Base-by-base conservation (phyloP, 139 green algal species). In the Micractinium sp. region DNA sequence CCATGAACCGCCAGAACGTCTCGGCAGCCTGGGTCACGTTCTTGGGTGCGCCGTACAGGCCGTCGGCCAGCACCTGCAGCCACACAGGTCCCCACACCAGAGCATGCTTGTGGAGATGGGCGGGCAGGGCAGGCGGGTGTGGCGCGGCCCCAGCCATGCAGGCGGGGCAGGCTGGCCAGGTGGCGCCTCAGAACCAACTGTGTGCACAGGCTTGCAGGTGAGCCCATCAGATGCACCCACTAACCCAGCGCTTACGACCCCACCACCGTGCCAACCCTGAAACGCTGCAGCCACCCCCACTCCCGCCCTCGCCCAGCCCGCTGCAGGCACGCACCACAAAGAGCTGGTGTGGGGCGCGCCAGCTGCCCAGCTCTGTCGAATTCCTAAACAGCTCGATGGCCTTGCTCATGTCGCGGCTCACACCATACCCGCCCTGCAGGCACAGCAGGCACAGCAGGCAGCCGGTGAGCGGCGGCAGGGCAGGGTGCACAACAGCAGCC, bases 271-370 rank as follows among this genome's bases (percentile, higher is more conserved):
- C 47, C 47, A 56, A 9, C 47, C 47, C 47, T 56, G 47, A 56
- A 9, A n/a, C n/a, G n/a, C n/a, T n/a, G n/a, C n/a, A n/a, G n/a
- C n/a, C n/a, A n/a, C n/a, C n/a, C n/a, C 47, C 47, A 56, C 7
- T 56, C n/a, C 12, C 73, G 4, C 7, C 73, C n/a, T 4, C 29
- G n/a, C n/a, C 2, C 33, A 53, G 74, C 33, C 25, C 22, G 67
- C 25, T 31, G 63, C 16, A 27, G 67, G 67, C 67, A 23, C 77
- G 29, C 81, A 91, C n/a, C 60, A 91, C 31, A 2, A 89, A 90
- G 35, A 95, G 82, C 53, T 85, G 90, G 84, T 90, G 91, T 15
- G 91, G 75, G 7, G 92, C 91, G 9, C 89, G 85, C 92, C 92
- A 94, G 89, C 91, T 85, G 36, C 92, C 93, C n/a, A 86, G 33